Percentiles rank a stretch among this genome's conserved stretches.
phyloP scores from a whole-genome alignment of 2,329 filamentous ascomycete genomes.

The Fusarium udum region DNA sequence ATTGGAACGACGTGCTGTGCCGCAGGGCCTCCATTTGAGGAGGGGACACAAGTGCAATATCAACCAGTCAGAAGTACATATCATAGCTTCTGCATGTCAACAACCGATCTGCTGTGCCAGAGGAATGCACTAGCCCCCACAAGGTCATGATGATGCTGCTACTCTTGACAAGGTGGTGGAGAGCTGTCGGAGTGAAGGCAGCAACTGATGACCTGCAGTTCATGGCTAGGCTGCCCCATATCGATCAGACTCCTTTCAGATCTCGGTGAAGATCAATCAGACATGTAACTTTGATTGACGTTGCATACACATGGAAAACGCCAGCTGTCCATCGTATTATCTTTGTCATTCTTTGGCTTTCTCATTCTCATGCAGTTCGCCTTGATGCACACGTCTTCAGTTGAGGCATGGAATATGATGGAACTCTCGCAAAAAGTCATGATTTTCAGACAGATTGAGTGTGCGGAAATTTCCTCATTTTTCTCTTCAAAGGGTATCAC shows the following conservation, averaged over 20 bases:
- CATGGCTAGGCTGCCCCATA: constrained; percentile 8
- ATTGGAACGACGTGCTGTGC: constrained; percentile 14
- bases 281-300: constrained; percentile 8
- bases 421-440: not conserved
- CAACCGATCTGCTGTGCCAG: constrained; percentile 27
- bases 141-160: not conserved
- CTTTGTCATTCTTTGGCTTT: constrained; percentile 25
- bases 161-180: not conserved
- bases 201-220: constrained; percentile 22
- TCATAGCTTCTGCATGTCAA: constrained; percentile 14
- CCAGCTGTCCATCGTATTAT: constrained; percentile 37
- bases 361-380: constrained; percentile 15
- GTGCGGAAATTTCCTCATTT: not conserved
- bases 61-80: constrained; percentile 32
- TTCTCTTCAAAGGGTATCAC: constrained; percentile 20
- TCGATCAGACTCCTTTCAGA: constrained; percentile 13
- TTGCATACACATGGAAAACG: constrained; percentile 25
- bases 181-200: not conserved
- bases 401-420: constrained; percentile 27
- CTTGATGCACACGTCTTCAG: constrained; percentile 21
- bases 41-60: constrained; percentile 24
- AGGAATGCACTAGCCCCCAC: constrained; percentile 24
- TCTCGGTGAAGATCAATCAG: constrained; percentile 21
- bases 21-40: constrained; percentile 13
- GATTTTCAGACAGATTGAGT: not conserved